Evolutionary conservation across 139 green algal genomes (phyloP), one percentile per base, ranked within the genome.

Genomic region (Penium margaritaceum): DNA sequence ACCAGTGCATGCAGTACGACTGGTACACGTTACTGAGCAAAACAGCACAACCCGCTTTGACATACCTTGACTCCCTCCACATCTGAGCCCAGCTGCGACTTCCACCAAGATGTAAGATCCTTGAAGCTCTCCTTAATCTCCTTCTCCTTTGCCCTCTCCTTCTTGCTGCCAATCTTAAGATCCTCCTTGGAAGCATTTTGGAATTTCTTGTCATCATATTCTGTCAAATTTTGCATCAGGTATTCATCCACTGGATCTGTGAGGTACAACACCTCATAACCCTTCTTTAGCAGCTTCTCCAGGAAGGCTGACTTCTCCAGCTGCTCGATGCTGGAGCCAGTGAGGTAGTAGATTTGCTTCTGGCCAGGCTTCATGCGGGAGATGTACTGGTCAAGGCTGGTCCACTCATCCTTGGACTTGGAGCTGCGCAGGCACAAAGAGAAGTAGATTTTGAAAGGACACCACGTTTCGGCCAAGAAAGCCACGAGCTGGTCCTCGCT

Each of bases 181-280:
- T 96, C 91, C 60, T 98, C 94, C 85, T 97, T 97, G 80, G 78
- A 83, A 4, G 89, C 93, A 66, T 96, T 92, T 71, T 87, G 74
- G 74, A 99, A 95, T 83, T 92, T 91, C 62, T 88, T 88, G 84
- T 96, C 94, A 63, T 98, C 91, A 62, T 88, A 98, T 72, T 98
- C 92, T 2, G 81, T 82, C 74, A 98, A 81, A 77, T 96, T 88
- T 82, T 91, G 83, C 88, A 95, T 95, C 55, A 94, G 70, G 79
- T 97, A 97, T 91, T 99, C 94, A 72, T 99, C 94, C 43, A 98
- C 84, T 0, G 93, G 77, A 63, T 98, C 94, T 6, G 90, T 96
- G 83, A 99, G 91, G 85, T 90, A 96, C 53, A 98, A 89, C 70
- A 98, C 94, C 84, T 95, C 90, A 54, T 84, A 83, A 36, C 78